phyloP scores from a whole-genome alignment of 352 stramenopile genomes.

The Globisporangium cylindrosporum region DNA sequence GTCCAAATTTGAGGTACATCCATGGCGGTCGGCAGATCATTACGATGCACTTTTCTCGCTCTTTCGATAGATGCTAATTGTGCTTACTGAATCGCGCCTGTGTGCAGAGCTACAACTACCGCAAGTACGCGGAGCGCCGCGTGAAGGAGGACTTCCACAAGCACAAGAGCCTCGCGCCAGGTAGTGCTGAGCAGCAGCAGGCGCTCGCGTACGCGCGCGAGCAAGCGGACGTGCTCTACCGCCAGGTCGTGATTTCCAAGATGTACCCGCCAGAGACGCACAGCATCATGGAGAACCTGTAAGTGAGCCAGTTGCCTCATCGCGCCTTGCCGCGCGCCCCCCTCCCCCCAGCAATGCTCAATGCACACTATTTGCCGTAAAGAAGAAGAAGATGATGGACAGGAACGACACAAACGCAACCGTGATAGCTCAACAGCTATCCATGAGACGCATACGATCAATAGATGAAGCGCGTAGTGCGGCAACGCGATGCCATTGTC shows the following conservation, averaged over 20 bases:
- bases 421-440: background rate
- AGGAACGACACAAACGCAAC: background rate
- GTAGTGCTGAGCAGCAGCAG: conserved; percentile 50
- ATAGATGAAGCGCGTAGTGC: background rate
- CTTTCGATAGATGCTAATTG: background rate
- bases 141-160: conserved; percentile 76
- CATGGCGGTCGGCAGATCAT: background rate
- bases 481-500: background rate
- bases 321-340: background rate
- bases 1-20: conserved; percentile 47
- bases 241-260: conserved; percentile 63
- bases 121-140: conserved; percentile 58
- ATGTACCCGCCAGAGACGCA: conserved; percentile 60
- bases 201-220: conserved; percentile 39
- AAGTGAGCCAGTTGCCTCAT: background rate
- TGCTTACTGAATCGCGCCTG: conserved; percentile 4
- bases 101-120: conserved; percentile 71
- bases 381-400: background rate
- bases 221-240: conserved; percentile 55
- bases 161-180: conserved; percentile 43
- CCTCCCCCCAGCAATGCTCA: background rate
- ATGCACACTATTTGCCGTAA: conserved; percentile 1
- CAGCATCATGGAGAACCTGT: conserved; percentile 63
- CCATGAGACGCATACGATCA: background rate
- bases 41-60: background rate